Conservation (phyloP, 345 rosid species). For the Cochlearia excelsa region DNA sequence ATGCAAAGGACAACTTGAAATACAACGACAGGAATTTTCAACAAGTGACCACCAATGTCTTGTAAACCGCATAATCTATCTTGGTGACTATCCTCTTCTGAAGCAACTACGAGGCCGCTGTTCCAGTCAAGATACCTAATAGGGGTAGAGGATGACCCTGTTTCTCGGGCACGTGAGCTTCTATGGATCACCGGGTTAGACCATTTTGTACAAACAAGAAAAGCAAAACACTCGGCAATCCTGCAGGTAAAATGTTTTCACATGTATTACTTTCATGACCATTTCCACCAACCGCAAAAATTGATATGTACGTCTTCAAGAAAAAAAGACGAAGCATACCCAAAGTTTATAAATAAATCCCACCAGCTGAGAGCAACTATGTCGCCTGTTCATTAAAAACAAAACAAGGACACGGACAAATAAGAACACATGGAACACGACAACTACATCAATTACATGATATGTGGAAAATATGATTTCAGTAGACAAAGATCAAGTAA, state of each 20-base stretch:
- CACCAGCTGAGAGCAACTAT: constrained; percentile 91
- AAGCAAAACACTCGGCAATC: constrained; percentile 95
- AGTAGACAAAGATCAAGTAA: constrained; percentile 8
- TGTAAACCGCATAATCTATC: constrained; percentile 71
- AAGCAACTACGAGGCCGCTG: constrained; percentile 67
- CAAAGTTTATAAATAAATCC: constrained; percentile 89
- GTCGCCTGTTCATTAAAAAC: constrained; percentile 56
- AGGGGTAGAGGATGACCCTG: constrained; percentile 58
- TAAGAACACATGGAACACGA: constrained; percentile 12
- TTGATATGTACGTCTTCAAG: not conserved
- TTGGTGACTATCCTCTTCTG: constrained; percentile 58
- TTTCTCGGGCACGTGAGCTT: constrained; percentile 50
- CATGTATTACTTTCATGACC: constrained; percentile 9
- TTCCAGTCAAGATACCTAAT: constrained; percentile 87
- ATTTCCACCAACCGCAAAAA: constrained; percentile 25
- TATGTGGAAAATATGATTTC: not conserved
- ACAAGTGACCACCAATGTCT: constrained; percentile 91
- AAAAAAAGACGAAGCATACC: constrained; percentile 45
- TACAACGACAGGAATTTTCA: constrained; percentile 81
- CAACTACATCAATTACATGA: constrained; percentile 10
- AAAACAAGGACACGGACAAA: constrained; percentile 14
- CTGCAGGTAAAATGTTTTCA: constrained; percentile 46
- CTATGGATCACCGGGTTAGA: constrained; percentile 94
- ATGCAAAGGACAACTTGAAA: constrained; percentile 91
- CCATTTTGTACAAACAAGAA: constrained; percentile 96